These are phyloP conservation scores for Sporothrix phasma DNA, from an alignment of 2,329 filamentous ascomycete species.

Conservation along the genomic window DNA sequence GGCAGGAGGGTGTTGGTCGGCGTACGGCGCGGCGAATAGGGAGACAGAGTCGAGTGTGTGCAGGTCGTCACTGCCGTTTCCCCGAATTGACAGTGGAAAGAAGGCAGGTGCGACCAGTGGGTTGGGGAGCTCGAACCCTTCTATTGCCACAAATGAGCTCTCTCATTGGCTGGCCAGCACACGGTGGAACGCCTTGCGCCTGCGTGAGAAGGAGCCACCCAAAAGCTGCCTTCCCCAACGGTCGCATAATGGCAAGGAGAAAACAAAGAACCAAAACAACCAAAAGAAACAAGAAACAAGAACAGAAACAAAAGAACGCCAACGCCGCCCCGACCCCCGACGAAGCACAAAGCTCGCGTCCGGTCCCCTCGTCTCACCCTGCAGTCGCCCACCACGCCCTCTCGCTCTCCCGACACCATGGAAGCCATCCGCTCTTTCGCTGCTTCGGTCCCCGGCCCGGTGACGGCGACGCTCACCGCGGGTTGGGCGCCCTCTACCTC, in stretches of 20 bases:
- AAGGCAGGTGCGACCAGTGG: no score
- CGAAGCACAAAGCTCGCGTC: no score
- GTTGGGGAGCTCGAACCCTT: no score
- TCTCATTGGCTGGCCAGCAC: background rate
- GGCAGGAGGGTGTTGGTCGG: background rate
- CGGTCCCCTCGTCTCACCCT: no score
- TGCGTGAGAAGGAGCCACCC: background rate
- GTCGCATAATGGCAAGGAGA: background rate
- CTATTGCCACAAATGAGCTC: background rate
- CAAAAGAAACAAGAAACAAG: background rate
- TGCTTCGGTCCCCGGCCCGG: conserved; percentile 33
- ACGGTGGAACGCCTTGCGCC: no score
- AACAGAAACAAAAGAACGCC: background rate
- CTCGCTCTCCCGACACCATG: no score
- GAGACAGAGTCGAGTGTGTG: no score
- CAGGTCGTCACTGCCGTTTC: no score
- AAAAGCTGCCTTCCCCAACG: background rate
- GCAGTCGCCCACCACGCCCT: no score
- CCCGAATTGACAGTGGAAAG: no score
- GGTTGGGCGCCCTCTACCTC: conserved; percentile 53
- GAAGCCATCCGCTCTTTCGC: conserved; percentile 27
- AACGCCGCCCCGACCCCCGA: no score
- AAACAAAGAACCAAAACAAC: background rate
- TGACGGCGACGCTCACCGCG: conserved; percentile 36
- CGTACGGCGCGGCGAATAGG: no score